Evolutionary conservation across 257 asterid species (phyloP).

Genomic region (Forsythia suspensa): DNA sequence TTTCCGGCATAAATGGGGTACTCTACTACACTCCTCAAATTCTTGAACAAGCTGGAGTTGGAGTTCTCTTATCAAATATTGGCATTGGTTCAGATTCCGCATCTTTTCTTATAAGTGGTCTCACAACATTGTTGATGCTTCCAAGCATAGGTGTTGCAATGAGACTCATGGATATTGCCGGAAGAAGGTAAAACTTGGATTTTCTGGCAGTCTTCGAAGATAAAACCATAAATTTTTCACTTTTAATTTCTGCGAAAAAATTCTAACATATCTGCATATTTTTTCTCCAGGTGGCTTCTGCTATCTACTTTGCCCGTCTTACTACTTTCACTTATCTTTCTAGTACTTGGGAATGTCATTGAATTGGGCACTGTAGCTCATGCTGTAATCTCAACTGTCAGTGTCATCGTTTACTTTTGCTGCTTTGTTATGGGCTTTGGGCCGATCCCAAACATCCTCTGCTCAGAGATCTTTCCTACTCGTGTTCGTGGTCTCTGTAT

Average conservation of each 20-base stretch:
- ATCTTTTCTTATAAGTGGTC: slow-evolving; percentile 77
- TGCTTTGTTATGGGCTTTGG: slow-evolving; percentile 92
- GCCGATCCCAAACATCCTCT: slow-evolving; percentile 94
- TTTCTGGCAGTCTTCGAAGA: neutral
- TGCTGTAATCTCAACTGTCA: slow-evolving; percentile 72
- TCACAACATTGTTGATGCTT: slow-evolving; percentile 89
- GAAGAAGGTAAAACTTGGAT: slow-evolving; percentile 66
- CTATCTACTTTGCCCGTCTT: slow-evolving; percentile 79
- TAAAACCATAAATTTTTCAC: neutral
- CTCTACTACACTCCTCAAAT: slow-evolving; percentile 98
- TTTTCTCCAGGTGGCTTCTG: slow-evolving; percentile 66
- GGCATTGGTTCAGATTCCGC: slow-evolving; percentile 83
- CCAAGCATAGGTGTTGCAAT: slow-evolving; percentile 95
- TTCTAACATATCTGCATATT: neutral
- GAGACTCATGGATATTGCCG: slow-evolving; percentile 94
- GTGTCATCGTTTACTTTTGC: slow-evolving; percentile 89
- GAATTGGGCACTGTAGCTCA: slow-evolving; percentile 51
- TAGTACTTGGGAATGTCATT: slow-evolving; percentile 69
- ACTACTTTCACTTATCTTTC: slow-evolving; percentile 50
- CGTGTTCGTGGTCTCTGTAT: slow-evolving; percentile 94
- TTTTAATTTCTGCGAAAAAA: no score
- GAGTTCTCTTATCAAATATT: slow-evolving; percentile 68
- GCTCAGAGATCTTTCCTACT: slow-evolving; percentile 94
- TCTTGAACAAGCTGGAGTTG: slow-evolving; percentile 96
- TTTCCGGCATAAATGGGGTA: slow-evolving; percentile 94